A percentile compares a stretch with the other conserved stretches of the same genome.
Conservation (phyloP, 108 stramenopile genomes). For the Fragilaria crotonensis region DNA sequence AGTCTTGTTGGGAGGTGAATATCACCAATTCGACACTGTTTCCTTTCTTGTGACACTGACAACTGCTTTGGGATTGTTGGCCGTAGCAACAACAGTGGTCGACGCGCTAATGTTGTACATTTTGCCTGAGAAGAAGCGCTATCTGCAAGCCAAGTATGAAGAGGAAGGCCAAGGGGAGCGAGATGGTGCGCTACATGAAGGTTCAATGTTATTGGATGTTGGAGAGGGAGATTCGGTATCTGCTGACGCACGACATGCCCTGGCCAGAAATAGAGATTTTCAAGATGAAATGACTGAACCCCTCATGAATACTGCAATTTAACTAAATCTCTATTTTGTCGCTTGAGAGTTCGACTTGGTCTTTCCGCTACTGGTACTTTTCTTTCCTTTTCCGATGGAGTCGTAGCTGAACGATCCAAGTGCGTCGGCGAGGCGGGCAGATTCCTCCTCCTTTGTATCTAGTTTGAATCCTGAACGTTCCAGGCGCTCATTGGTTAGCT, state of each 20-base stretch:
- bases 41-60: slow-evolving; percentile 13
- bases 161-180: not conserved
- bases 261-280: no score
- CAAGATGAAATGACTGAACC: no score
- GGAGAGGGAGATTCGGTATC: no score
- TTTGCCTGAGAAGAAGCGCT: slow-evolving; percentile 17
- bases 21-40: slow-evolving; percentile 7
- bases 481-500: slow-evolving; percentile 42
- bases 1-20: slow-evolving; percentile 13
- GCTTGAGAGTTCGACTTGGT: no score
- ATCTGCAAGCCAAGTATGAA: slow-evolving; percentile 19
- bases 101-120: slow-evolving; percentile 19
- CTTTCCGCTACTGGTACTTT: no score
- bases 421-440: slow-evolving; percentile 16
- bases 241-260: no score
- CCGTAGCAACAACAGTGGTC: slow-evolving; percentile 17
- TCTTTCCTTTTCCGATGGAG: slow-evolving; percentile 15
- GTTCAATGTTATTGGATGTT: no score
- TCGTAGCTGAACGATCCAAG: slow-evolving; percentile 45
- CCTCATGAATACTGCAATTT: no score
- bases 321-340: no score
- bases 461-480: slow-evolving; percentile 44
- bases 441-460: slow-evolving; percentile 46
- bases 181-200: not conserved
- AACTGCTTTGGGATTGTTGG: slow-evolving; percentile 20